These are phyloP conservation scores for Tympanopsis confertula DNA, from an alignment of 2,329 filamentous ascomycete species.

Conservation along the genomic window DNA sequence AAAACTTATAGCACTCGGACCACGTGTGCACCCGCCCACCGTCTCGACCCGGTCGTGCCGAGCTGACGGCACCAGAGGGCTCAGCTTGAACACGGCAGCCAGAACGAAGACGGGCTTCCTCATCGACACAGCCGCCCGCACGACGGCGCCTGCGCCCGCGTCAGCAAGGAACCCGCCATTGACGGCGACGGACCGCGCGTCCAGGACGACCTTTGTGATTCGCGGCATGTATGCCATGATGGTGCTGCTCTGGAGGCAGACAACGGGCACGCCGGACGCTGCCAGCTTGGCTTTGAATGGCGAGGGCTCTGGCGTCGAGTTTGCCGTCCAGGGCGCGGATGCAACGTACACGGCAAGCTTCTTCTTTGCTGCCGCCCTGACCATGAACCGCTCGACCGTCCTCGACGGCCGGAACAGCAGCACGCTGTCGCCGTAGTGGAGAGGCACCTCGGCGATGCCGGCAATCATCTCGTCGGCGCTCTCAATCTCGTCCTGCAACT, in stretches of 20 bases:
- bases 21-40: background rate
- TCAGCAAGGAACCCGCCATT: background rate
- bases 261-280: background rate
- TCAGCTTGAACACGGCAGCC: background rate
- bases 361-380: background rate
- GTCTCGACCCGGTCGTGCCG: background rate
- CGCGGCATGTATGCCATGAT: background rate
- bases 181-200: background rate
- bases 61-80: background rate
- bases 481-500: background rate
- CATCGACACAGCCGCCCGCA: background rate
- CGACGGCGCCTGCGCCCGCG: background rate
- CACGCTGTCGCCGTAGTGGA: background rate
- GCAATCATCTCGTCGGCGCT: background rate
- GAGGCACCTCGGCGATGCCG: background rate
- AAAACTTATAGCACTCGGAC: background rate
- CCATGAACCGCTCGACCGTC: background rate
- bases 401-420: background rate
- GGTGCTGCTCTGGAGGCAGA: background rate
- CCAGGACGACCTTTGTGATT: background rate
- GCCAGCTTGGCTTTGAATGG: background rate
- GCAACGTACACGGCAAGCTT: background rate
- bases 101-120: background rate
- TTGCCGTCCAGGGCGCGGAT: background rate
- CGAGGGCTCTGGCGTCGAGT: too few relatives aligned